Evolutionary conservation across 495 filamentous ascomycete genomes (phyloP), one percentile per base, ranked within the genome.

Genomic region (Daldinia bambusicola): DNA sequence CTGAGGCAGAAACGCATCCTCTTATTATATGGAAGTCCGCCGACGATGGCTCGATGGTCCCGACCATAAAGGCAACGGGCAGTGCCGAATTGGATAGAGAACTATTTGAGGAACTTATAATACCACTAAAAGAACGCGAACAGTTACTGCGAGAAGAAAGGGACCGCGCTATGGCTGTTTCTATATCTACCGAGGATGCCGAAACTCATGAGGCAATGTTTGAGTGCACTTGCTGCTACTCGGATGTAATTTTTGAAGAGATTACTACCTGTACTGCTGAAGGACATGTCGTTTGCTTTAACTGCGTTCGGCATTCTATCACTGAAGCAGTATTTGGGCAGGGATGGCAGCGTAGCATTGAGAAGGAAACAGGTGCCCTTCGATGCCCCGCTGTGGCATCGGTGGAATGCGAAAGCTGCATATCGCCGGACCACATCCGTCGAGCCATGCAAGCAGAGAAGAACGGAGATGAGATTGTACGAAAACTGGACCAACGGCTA

Each of bases 141-240:
- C 85, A 83, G 8, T 78, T 82, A 34, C 84, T 89, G n/a, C 88
- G 86, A 66, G 88, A 92, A 48, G 78, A 73, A 1, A 79, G 79
- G 16, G 95, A 99, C 72, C 84, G 81, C 56, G 74, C 75, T 36
- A 66, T 92, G 38, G 94, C 95, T 8, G 70, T 86, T 6, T 81
- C 87, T 26, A 71, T 97, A 63, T 95, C 97, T 78, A 88, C 87
- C 22, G 79, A 82, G 41, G 92, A 98, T 71, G 95, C 95, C 5
- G 88, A 91, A 71, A 82, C 86, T 32, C 86, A 83, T 6, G 85
- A 89, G 32, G 89, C 89, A 26, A 76, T 94, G 16, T 90, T 93
- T 71, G 95, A 98, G 75, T 99, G 95, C 77, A 89, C 90, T 72
- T 98, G 95, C 80, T 99, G 95, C 80, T 95, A 91, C 71, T 86